phyloP scores from a whole-genome alignment of 495 filamentous ascomycete genomes.

The Tricharina praecox region DNA sequence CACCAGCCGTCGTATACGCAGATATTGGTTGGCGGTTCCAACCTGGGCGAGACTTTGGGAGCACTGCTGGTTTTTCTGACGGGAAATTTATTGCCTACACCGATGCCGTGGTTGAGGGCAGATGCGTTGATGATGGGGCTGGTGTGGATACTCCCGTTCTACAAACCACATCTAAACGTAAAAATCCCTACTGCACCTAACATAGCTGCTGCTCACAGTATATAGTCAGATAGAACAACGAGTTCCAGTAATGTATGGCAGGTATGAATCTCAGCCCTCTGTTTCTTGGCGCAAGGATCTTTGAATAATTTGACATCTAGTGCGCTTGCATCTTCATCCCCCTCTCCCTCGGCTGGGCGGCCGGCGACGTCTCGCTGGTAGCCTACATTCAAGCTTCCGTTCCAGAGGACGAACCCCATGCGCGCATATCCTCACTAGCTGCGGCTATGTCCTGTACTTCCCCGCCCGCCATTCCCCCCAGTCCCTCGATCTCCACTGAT shows the following conservation, averaged over 20 bases:
- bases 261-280: too few relatives aligned
- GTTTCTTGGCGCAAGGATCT: too few relatives aligned
- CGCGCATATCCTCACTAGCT: background rate
- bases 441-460: background rate
- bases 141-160: constrained; percentile 31
- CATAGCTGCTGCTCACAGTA: too few relatives aligned
- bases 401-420: background rate
- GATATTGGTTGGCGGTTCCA: constrained; percentile 33
- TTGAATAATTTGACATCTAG: too few relatives aligned
- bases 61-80: constrained; percentile 31
- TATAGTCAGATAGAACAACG: too few relatives aligned
- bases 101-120: constrained; percentile 32
- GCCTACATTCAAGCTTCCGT: constrained; percentile 27
- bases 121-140: constrained; percentile 29
- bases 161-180: constrained; percentile 6
- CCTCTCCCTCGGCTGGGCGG: constrained; percentile 34
- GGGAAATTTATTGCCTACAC: constrained; percentile 30
- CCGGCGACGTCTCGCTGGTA: constrained; percentile 32
- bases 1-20: constrained; percentile 31
- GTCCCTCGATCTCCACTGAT: background rate
- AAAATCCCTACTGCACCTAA: too few relatives aligned
- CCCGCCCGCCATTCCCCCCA: background rate
- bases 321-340: constrained; percentile 17
- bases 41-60: constrained; percentile 32
- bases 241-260: too few relatives aligned